Evolutionary conservation across 768 basidiomycete species (phyloP).

Genomic region (Russula olivacea): DNA sequence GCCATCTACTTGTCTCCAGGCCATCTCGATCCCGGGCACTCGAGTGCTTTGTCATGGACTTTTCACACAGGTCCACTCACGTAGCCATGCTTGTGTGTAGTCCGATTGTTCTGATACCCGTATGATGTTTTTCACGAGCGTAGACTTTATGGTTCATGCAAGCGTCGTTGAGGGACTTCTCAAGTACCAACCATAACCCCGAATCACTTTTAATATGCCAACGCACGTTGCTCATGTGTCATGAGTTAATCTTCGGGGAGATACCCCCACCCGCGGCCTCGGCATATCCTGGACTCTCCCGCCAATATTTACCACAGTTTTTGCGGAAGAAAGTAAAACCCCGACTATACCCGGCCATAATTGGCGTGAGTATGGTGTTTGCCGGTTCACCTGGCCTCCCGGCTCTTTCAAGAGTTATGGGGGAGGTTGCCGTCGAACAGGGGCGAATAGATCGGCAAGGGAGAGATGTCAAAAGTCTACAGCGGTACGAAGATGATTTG

Average conservation of each 20-base stretch:
- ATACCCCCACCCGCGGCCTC: conserved; percentile 57
- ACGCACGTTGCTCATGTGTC: conserved; percentile 82
- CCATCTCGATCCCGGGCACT: conserved; percentile 89
- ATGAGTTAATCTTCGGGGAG: conserved; percentile 95
- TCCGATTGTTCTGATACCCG: conserved; percentile 22
- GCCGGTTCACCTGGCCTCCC: conserved; percentile 79
- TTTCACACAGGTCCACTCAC: conserved; percentile 87
- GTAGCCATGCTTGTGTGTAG: conserved; percentile 87
- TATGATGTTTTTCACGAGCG: conserved; percentile 18
- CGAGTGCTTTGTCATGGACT: conserved; percentile 88
- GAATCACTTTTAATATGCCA: conserved; percentile 87
- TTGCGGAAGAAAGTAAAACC: conserved; percentile 62
- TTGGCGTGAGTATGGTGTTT: conserved; percentile 79
- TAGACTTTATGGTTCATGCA: conserved; percentile 99
- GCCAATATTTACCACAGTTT: conserved; percentile 46
- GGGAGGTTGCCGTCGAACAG: conserved; percentile 84
- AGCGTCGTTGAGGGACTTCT: conserved; percentile 82
- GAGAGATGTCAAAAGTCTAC: conserved; percentile 43
- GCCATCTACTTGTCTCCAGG: conserved; percentile 90
- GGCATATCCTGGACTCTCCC: conserved; percentile 59
- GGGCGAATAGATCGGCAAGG: conserved; percentile 69
- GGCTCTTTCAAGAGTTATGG: conserved; percentile 61
- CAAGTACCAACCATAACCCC: conserved; percentile 50
- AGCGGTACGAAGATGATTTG: conserved; percentile 42
- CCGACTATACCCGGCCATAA: conserved; percentile 65